Conservation (phyloP, 2,329 filamentous ascomycete species). For the Emergomyces africanus region DNA sequence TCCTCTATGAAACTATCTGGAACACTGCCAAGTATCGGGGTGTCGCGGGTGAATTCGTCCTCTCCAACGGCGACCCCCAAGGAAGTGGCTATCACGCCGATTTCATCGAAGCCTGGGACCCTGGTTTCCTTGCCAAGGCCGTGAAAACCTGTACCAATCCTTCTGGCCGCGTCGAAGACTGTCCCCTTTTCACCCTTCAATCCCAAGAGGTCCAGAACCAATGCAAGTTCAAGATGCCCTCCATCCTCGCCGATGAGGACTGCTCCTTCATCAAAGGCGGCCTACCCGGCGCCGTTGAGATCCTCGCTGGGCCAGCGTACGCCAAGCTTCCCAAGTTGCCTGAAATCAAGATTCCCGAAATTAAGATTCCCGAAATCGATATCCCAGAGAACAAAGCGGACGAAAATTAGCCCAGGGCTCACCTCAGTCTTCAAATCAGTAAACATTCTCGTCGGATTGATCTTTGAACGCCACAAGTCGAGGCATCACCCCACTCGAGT, state of each 20-base stretch:
- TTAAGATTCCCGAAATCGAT: neutral
- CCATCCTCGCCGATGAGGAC: constrained; percentile 45
- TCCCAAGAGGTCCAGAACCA: constrained; percentile 38
- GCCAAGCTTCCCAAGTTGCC: neutral
- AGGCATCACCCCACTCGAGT: too few species aligned
- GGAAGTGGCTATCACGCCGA: constrained; percentile 67
- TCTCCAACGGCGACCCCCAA: constrained; percentile 66
- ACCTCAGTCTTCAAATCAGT: too few species aligned
- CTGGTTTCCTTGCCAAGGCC: constrained; percentile 55
- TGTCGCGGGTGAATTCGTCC: constrained; percentile 54
- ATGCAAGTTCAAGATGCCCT: constrained; percentile 53
- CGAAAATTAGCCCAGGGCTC: too few species aligned
- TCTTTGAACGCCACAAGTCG: neutral
- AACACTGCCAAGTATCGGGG: constrained; percentile 53
- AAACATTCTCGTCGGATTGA: too few species aligned
- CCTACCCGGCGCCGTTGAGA: constrained; percentile 52
- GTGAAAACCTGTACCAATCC: constrained; percentile 60
- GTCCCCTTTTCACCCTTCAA: constrained; percentile 61
- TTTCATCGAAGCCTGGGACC: constrained; percentile 69
- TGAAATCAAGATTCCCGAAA: neutral
- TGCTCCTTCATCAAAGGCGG: constrained; percentile 41
- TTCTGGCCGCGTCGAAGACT: constrained; percentile 59
- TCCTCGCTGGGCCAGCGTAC: constrained; percentile 34
- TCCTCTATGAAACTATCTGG: constrained; percentile 83
- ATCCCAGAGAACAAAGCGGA: neutral